phyloP scores from a whole-genome alignment of 352 stramenopile species.

The Pythium monospermum region DNA sequence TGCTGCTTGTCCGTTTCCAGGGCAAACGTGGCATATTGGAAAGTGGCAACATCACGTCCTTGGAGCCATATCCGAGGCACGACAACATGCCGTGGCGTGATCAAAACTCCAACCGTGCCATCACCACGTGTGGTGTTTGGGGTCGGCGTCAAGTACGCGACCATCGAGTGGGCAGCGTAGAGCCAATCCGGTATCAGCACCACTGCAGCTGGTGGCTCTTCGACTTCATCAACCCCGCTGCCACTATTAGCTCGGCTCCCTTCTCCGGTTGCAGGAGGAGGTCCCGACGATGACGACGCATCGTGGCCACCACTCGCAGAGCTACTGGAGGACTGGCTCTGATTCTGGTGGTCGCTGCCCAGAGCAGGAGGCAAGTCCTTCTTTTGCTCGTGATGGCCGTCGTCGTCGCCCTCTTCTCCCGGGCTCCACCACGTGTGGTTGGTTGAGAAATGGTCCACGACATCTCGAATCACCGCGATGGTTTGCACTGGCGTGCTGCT shows the following conservation, averaged over 20 bases:
- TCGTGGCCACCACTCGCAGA: no score
- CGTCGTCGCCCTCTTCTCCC: neutral
- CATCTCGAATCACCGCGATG: neutral
- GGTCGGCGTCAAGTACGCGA: constrained; percentile 3
- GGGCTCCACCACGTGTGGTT: neutral
- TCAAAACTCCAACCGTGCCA: constrained; percentile 8
- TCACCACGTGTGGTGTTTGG: neutral
- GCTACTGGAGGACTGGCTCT: no score
- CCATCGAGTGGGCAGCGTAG: neutral
- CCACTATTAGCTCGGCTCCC: neutral
- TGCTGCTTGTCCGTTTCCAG: neutral
- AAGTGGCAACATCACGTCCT: neutral
- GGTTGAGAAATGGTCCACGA: neutral
- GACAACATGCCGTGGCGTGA: constrained; percentile 16
- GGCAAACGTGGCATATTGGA: constrained; percentile 10
- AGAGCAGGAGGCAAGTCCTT: neutral
- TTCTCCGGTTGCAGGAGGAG: neutral
- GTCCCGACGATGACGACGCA: no score
- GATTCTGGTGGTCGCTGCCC: neutral
- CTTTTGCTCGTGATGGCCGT: neutral
- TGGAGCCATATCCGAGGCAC: constrained; percentile 9
- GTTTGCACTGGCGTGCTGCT: constrained; percentile 11
- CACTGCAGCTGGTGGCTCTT: neutral
- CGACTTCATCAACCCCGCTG: neutral
- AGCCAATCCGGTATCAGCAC: constrained; percentile 5